Evolutionary conservation across 441 rosid species (phyloP).

Genomic region (Gossypium davidsonii): DNA sequence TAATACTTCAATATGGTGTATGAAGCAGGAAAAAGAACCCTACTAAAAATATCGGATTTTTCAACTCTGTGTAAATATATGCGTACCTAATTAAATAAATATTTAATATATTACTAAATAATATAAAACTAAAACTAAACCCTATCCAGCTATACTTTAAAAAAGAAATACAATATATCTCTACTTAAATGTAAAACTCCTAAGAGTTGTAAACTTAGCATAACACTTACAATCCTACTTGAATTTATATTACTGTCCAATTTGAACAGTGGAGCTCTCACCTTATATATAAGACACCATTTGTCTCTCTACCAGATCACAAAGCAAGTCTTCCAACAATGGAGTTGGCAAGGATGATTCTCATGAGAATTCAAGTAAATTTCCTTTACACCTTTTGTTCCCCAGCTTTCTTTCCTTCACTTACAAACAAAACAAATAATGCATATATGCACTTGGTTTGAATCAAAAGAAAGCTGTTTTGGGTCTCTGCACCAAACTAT

Average conservation of each 20-base stretch:
- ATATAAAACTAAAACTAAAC: too few relatives aligned
- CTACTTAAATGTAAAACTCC: too few relatives aligned
- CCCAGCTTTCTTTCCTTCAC: background rate
- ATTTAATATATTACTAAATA: too few relatives aligned
- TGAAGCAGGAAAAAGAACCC: too few relatives aligned
- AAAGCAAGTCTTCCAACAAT: constrained; percentile 13
- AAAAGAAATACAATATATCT: too few relatives aligned
- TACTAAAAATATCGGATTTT: too few relatives aligned
- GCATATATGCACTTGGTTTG: background rate
- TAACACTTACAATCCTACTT: too few relatives aligned
- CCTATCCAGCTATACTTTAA: too few relatives aligned
- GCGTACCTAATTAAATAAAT: too few relatives aligned
- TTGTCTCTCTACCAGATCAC: background rate
- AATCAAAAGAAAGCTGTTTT: background rate
- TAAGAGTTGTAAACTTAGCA: too few relatives aligned
- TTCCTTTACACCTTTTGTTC: background rate
- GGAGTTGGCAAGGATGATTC: constrained; percentile 12
- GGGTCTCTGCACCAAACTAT: background rate
- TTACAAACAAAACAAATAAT: background rate
- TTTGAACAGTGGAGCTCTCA: background rate
- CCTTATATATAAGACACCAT: constrained; percentile 23
- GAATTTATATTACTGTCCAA: background rate
- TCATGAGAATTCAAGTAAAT: constrained; percentile 21
- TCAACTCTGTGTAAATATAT: too few relatives aligned
- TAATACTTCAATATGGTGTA: too few relatives aligned